Percentiles rank a stretch among this genome's conserved stretches.
phyloP scores from a whole-genome alignment of 148 eudicot genomes.

The Rhododendron mucronatum region DNA sequence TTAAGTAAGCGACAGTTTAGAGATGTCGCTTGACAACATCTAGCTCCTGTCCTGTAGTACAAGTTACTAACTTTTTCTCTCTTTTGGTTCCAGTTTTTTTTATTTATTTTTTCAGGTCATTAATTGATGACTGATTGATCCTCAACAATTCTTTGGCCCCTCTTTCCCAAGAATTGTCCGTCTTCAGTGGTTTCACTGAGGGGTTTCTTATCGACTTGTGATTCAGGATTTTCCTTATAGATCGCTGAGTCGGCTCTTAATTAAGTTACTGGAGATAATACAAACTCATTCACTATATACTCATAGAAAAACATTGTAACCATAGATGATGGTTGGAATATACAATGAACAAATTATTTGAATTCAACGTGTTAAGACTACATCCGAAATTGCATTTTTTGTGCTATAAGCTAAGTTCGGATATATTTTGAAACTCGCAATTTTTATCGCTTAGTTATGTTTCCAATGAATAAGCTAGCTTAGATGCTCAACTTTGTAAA shows the following conservation, averaged over 20 bases:
- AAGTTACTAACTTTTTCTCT: neutral
- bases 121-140: neutral
- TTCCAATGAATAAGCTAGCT: neutral
- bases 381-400: neutral
- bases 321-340: neutral
- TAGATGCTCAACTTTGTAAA: neutral
- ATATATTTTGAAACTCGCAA: neutral
- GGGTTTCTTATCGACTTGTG: neutral
- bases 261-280: neutral
- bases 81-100: neutral
- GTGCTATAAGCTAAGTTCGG: neutral
- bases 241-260: neutral
- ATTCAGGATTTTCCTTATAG: neutral
- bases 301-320: neutral
- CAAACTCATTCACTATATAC: neutral
- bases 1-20: no score
- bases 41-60: no score
- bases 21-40: no score
- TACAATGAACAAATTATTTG: neutral
- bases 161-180: neutral
- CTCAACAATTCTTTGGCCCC: neutral
- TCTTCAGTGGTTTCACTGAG: neutral
- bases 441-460: neutral
- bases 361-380: neutral
- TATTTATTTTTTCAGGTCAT: neutral